phyloP scores from a whole-genome alignment of 73 alveolate species.

The Blepharisma japonicum region DNA sequence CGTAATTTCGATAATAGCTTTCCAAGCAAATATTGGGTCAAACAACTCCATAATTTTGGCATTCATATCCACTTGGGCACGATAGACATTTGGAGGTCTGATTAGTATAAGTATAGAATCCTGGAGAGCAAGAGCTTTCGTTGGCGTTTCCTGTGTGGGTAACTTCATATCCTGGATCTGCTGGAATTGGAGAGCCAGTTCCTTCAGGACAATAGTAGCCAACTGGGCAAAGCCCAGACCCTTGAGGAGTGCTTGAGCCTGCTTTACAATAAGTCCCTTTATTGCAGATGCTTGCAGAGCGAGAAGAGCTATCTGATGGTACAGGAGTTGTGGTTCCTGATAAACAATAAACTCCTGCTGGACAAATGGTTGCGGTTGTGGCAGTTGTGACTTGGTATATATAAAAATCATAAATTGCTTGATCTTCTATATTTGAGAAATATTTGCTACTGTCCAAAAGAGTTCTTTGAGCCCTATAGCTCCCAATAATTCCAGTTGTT shows the following conservation, averaged over 20 bases:
- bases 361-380: slow-evolving; percentile 46
- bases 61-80: slow-evolving; percentile 88
- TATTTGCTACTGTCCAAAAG: neutral
- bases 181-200: slow-evolving; percentile 51
- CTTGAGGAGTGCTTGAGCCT: slow-evolving; percentile 67
- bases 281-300: slow-evolving; percentile 63
- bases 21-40: slow-evolving; percentile 77
- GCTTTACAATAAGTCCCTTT: slow-evolving; percentile 72
- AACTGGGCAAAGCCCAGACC: slow-evolving; percentile 75
- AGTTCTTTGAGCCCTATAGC: neutral
- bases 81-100: slow-evolving; percentile 50
- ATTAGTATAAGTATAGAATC: slow-evolving; percentile 56
- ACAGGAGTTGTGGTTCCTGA: slow-evolving; percentile 59
- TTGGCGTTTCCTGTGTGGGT: slow-evolving; percentile 51
- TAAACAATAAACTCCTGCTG: slow-evolving; percentile 68
- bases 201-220: slow-evolving; percentile 78
- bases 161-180: slow-evolving; percentile 49
- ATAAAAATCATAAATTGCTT: neutral
- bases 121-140: slow-evolving; percentile 68
- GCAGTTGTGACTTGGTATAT: slow-evolving; percentile 20
- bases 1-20: slow-evolving; percentile 63
- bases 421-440: neutral
- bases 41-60: slow-evolving; percentile 70
- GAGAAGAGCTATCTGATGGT: slow-evolving; percentile 34
- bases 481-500: neutral